Conservation (phyloP, 805 yeast genomes). For the Spathaspora girioi region DNA sequence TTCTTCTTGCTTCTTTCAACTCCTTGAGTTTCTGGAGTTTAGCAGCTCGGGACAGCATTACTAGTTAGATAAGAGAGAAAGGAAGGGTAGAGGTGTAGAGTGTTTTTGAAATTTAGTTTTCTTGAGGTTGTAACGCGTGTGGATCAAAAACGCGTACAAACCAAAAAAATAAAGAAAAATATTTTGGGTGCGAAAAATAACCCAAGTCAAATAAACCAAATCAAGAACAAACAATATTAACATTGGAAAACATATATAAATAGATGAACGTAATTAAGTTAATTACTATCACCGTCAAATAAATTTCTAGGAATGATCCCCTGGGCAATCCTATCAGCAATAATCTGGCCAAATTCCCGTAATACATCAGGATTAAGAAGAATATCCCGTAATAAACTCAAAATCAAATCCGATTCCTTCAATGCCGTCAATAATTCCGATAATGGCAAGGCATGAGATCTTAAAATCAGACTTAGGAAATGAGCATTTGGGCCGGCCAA, state of each 20-base stretch:
- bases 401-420: slow-evolving; percentile 17
- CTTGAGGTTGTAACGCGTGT: not conserved
- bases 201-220: too few relatives aligned
- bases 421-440: slow-evolving; percentile 16
- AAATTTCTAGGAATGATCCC: slow-evolving; percentile 17
- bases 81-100: not conserved
- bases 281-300: slow-evolving; percentile 5
- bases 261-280: too few relatives aligned
- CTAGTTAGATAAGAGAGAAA: too few relatives aligned
- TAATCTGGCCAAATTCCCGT: slow-evolving; percentile 13
- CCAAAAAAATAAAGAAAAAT: too few relatives aligned
- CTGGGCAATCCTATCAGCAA: slow-evolving; percentile 15
- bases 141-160: not conserved
- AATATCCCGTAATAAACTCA: slow-evolving; percentile 13
- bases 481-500: slow-evolving; percentile 25
- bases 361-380: slow-evolving; percentile 18
- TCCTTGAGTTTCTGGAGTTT: slow-evolving; percentile 50
- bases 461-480: slow-evolving; percentile 18
- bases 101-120: not conserved
- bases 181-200: not conserved
- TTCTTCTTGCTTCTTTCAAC: slow-evolving; percentile 60
- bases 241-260: not conserved
- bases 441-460: slow-evolving; percentile 20
- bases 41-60: slow-evolving; percentile 30
- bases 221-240: not conserved